Base-by-base conservation (phyloP, 192 early-diverging fungal species). In the Diversispora eburnea region DNA sequence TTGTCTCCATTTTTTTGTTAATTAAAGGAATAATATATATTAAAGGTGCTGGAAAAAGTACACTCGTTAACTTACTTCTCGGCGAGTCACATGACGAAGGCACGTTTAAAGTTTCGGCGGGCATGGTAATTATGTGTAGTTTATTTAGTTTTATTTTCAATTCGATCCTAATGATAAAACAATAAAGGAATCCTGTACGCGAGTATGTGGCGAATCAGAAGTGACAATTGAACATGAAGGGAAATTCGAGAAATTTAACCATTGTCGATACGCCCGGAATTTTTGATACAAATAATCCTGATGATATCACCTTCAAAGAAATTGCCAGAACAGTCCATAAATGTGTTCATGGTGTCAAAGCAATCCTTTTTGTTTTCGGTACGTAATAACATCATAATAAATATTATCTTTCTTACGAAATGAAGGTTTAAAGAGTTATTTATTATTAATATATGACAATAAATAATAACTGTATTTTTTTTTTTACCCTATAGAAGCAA, bases 361-460 rank as follows among this genome's bases (percentile, higher is more conserved):
- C 69, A 13, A 59, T 71, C 20, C 57, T 71, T 45, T 59, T 71
- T 59, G 70, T 71, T 25, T 59, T 71, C 19, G 70, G 70, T 71
- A 46, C 1, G 57, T 58, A 58, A 59, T 48, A 48, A 48, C 41
- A 33, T 33, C 41, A 33, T 33, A 33, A 33, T 33, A 33, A 33
- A 33, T 33, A 33, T 15, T 22, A n/a, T 3, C 19, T 12, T 17
- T n/a, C 46, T 20, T 19, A 59, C 19, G 9, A 20, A 9, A 58
- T 22, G 22, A 58, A 1, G 0, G 22, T 22, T 25, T 8, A 25
- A 58, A 57, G n/a, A 33, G 13, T 52, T 25, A 49, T 39, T 15
- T 3, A 15, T 17, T 54, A 17, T 4, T 0, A 51, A 3, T 67
- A 51, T 52, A 67, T 51, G 19, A 67, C 17, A 4, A 41, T 12